Evolutionary conservation across 2,329 filamentous ascomycete species (phyloP), one percentile per base, ranked within the genome.

Genomic region (Juglanconis sp.): DNA sequence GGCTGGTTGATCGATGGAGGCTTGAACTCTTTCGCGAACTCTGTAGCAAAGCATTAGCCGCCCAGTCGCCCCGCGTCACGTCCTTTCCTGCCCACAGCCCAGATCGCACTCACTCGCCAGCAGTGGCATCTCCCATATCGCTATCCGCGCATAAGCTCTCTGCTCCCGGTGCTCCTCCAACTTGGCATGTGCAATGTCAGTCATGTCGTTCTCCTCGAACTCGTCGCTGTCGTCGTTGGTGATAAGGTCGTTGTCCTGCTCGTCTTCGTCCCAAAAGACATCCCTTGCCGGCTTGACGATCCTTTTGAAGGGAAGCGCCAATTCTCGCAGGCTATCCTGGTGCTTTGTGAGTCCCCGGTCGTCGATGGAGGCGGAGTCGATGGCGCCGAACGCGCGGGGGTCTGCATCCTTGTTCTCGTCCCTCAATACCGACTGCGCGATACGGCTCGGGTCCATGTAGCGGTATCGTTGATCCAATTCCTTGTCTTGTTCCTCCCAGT

Each of bases 121-220:
- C 64, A 96, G 78, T 9, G 95, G 95, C 89, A 99, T 91, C 75
- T 99, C 95, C 93, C 95, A 99, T 31, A 92, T 92, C 51, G 90
- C 87, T 67, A 96, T 81, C 56, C 95, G 85, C 52, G 90, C 88
- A 73, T 96, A 97, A 69, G 96, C 87, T 79, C 95, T 85, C 72
- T 94, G 82, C 75, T 98, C 93, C 64, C 94, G 84, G 69, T 96
- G 88, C 73, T 95, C 84, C 68, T 97, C 91, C 67, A 99, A 78
- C 77, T 98, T 92, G 56, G 83, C 87, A 75, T 99, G 93, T 1
- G 87, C 95, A 73, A 92, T 82, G 55, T 86, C 86, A 61, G 90
- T 89, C 62, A 99, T 90, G 72, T 96, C 92, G 70, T 96, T 90
- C 65, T 92, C 89, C 64, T 90, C 83, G 72, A 89, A 90, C 65